Evolutionary conservation across 352 stramenopile species (phyloP).

Genomic region (Thraustochytrium sp.): DNA sequence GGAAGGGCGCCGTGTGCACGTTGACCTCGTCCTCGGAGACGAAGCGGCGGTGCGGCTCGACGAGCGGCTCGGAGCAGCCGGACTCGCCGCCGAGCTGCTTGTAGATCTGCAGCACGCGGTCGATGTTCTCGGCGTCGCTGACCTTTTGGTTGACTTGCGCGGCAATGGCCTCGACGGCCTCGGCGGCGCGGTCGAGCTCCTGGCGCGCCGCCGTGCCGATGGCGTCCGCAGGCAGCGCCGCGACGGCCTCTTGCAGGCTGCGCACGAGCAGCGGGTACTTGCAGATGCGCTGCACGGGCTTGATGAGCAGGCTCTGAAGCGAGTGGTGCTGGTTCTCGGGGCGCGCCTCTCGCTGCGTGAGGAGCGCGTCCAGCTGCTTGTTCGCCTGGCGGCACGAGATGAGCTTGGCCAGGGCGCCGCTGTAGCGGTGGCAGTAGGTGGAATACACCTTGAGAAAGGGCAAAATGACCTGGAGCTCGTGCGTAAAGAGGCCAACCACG

Average conservation of each 20-base stretch:
- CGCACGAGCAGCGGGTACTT: slow-evolving; percentile 47
- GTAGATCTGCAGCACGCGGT: slow-evolving; percentile 44
- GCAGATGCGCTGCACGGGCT: slow-evolving; percentile 48
- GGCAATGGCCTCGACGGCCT: slow-evolving; percentile 43
- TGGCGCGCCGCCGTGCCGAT: background rate
- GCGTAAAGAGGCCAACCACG: slow-evolving; percentile 22
- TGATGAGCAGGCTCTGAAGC: slow-evolving; percentile 47
- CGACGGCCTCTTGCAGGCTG: slow-evolving; percentile 28
- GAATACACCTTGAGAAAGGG: slow-evolving; percentile 48
- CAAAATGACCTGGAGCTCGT: slow-evolving; percentile 39
- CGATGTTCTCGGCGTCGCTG: slow-evolving; percentile 30
- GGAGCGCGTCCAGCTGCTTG: slow-evolving; percentile 21
- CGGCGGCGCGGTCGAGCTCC: slow-evolving; percentile 27
- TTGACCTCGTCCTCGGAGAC: slow-evolving; percentile 1
- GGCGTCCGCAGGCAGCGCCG: background rate
- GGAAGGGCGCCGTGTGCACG: slow-evolving; percentile 12
- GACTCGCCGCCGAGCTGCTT: slow-evolving; percentile 19
- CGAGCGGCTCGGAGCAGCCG: background rate
- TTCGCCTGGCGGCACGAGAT: slow-evolving; percentile 13
- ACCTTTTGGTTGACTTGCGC: slow-evolving; percentile 47
- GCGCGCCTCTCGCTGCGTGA: slow-evolving; percentile 15
- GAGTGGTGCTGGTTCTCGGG: slow-evolving; percentile 40
- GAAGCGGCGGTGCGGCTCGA: slow-evolving; percentile 40
- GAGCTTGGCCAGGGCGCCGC: background rate
- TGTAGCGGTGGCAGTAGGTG: slow-evolving; percentile 46